phyloP scores from a whole-genome alignment of 495 filamentous ascomycete genomes.

The Penicillium longicatenatum region DNA sequence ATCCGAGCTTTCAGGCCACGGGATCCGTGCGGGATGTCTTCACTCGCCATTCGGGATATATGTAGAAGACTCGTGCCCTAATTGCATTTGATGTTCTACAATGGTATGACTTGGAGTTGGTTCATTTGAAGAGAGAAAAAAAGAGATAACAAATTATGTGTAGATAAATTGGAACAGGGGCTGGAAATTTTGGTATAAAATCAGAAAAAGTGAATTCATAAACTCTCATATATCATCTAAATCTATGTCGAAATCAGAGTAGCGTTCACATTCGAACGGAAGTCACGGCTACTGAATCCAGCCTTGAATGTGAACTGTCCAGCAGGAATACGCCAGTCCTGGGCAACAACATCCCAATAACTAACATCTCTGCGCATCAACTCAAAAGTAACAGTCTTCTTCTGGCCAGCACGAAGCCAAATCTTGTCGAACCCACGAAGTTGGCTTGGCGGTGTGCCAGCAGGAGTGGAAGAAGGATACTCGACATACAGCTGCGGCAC shows the following conservation, averaged over 20 bases:
- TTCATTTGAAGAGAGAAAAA: background rate
- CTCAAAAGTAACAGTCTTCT: conserved; percentile 49
- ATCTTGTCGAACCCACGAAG: conserved; percentile 67
- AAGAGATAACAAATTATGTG: background rate
- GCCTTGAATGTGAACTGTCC: conserved; percentile 27
- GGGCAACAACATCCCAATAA: conserved; percentile 60
- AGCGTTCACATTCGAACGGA: conserved; percentile 1
- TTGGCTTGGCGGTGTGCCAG: conserved; percentile 14
- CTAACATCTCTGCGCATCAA: conserved; percentile 63
- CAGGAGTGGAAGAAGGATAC: conserved; percentile 4
- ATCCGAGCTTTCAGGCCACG: no score
- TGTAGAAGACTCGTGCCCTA: background rate
- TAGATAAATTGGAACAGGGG: background rate
- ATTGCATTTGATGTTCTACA: no score
- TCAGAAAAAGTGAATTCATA: background rate
- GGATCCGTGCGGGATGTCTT: background rate
- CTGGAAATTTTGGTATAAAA: no score
- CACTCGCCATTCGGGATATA: background rate
- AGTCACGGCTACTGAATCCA: conserved; percentile 24
- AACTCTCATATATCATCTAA: background rate
- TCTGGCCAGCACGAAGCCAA: conserved; percentile 38
- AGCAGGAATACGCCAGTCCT: conserved; percentile 52
- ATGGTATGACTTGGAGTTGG: no score
- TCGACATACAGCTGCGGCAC: conserved; percentile 68
- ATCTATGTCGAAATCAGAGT: conserved; percentile 12